Evolutionary conservation across 2,329 filamentous ascomycete genomes (phyloP).

Genomic region (Neofusicoccum laricinum): DNA sequence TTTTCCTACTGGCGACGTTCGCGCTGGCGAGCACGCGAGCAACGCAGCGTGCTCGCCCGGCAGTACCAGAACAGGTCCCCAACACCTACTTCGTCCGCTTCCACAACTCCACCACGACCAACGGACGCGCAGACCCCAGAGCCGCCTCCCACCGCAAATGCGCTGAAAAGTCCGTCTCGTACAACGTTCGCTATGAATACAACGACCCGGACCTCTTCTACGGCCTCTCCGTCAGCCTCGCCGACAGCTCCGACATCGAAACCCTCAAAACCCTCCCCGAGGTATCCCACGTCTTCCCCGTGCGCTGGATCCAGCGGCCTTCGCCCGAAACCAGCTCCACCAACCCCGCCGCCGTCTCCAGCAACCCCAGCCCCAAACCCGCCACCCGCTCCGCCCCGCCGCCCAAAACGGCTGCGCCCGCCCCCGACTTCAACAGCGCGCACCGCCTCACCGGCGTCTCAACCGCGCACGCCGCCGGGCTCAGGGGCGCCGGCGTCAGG

Average conservation of each 20-base stretch:
- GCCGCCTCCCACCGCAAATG: neutral
- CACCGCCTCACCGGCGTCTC: conserved; percentile 35
- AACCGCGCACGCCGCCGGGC: conserved; percentile 40
- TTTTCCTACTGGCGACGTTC: neutral
- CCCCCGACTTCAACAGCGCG: conserved; percentile 15
- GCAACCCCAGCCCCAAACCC: too few species aligned
- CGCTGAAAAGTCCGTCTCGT: neutral
- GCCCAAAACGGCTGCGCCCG: neutral
- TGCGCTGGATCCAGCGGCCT: neutral
- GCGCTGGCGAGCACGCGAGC: neutral
- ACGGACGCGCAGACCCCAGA: neutral
- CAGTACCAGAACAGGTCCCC: neutral
- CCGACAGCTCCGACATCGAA: neutral
- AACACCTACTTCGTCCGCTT: neutral
- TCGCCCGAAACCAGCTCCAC: neutral
- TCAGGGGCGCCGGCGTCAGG: conserved; percentile 45
- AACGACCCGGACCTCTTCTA: neutral
- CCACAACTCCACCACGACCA: neutral
- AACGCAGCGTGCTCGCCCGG: neutral
- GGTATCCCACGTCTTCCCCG: neutral
- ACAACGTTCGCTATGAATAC: neutral
- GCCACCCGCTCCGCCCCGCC: neutral
- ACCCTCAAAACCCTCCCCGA: neutral
- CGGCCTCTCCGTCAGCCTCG: neutral
- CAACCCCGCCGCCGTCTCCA: neutral